These are phyloP conservation scores for Hyaloraphidium curvatum DNA, from an alignment of 192 early-diverging fungal genomes.

Conservation along the genomic window DNA sequence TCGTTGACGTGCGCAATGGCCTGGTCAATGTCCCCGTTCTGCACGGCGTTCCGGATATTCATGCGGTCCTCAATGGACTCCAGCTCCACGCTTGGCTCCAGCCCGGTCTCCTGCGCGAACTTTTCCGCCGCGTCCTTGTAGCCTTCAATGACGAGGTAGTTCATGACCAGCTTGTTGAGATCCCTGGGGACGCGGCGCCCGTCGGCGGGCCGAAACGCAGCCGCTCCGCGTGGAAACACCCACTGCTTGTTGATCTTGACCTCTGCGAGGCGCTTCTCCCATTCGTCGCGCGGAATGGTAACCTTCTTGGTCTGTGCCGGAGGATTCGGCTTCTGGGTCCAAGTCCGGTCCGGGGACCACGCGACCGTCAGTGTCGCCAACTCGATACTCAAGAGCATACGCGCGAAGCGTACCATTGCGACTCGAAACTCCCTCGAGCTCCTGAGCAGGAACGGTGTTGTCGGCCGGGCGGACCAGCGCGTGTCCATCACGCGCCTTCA, in stretches of 20 bases:
- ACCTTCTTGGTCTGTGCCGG: slow-evolving; percentile 17
- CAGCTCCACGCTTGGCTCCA: slow-evolving; percentile 62
- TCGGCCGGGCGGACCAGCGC: too few relatives aligned
- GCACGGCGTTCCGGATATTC: slow-evolving; percentile 82
- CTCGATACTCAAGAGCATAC: too few relatives aligned
- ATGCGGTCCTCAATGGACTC: slow-evolving; percentile 84
- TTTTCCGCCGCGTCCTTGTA: slow-evolving; percentile 98
- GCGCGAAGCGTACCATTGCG: too few relatives aligned
- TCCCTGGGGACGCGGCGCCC: slow-evolving; percentile 48
- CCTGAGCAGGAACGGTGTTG: too few relatives aligned
- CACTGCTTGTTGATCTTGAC: slow-evolving; percentile 72
- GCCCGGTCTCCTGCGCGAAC: slow-evolving; percentile 71
- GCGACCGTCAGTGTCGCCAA: too few relatives aligned
- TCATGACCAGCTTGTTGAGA: slow-evolving; percentile 95
- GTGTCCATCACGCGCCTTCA: too few relatives aligned
- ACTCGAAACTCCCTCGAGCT: too few relatives aligned
- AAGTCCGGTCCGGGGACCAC: too few relatives aligned
- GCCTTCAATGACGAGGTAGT: slow-evolving; percentile 95
- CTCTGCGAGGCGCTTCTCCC: slow-evolving; percentile 62
- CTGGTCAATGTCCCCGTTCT: slow-evolving; percentile 70
- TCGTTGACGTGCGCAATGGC: slow-evolving; percentile 97
- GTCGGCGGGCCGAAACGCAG: too few relatives aligned
- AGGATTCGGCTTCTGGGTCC: background rate
- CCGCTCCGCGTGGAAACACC: slow-evolving; percentile 5
- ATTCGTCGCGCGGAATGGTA: slow-evolving; percentile 50